These are phyloP conservation scores for Russula ochroleuca DNA, from an alignment of 768 basidiomycete species.

Conservation along the genomic window DNA sequence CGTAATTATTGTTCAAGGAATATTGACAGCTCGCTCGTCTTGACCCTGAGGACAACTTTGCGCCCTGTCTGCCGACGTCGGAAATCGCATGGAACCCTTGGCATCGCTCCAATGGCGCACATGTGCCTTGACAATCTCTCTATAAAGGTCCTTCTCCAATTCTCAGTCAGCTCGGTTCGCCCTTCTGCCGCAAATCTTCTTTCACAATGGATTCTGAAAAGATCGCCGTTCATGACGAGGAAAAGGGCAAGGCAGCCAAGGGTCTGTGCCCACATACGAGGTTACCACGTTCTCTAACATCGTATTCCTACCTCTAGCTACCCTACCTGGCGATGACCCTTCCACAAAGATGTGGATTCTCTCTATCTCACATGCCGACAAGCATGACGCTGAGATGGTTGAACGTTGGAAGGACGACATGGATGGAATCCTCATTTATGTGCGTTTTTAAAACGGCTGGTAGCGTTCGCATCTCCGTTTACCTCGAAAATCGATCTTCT, in stretches of 20 bases:
- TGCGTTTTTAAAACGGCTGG: not conserved
- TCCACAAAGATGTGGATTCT: conserved; percentile 23
- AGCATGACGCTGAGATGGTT: conserved; percentile 8
- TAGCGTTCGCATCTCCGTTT: not conserved
- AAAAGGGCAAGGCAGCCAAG: conserved; percentile 1
- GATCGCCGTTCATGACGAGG: not conserved
- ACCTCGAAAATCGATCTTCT: not conserved
- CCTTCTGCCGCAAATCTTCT: not conserved
- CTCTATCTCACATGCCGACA: conserved; percentile 5
- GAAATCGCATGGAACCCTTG: not conserved
- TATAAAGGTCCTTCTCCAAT: not conserved
- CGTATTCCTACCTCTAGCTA: not conserved
- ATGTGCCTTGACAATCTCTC: not conserved
- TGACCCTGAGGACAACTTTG: no score
- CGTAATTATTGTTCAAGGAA: no score
- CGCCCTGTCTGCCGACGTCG: not conserved
- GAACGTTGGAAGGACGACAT: conserved; percentile 20
- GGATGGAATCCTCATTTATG: conserved; percentile 26
- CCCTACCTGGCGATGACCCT: not conserved
- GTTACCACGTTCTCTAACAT: not conserved
- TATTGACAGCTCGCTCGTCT: no score
- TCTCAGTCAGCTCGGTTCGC: not conserved
- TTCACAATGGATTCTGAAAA: conserved; percentile 10
- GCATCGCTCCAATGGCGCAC: not conserved
- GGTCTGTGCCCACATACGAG: not conserved